Conservation (phyloP, 257 asterid species). For the Solanum chiquidenum region DNA sequence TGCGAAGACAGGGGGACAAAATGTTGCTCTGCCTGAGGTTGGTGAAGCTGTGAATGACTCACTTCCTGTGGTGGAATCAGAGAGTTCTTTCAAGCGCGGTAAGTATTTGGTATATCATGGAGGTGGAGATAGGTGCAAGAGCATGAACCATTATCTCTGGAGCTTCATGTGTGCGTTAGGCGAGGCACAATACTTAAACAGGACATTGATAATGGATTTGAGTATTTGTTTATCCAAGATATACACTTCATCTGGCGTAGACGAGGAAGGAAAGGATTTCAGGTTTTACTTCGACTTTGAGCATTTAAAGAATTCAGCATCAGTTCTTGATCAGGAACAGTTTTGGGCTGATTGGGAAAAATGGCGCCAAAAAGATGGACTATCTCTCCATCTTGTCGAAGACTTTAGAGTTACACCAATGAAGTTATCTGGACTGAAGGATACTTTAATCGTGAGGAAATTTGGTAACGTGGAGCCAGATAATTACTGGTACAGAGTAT, state of each 20-base stretch:
- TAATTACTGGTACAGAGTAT: slow-evolving; percentile 73
- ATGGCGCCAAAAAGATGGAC: slow-evolving; percentile 46
- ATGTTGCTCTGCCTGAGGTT: slow-evolving; percentile 46
- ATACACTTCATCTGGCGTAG: slow-evolving; percentile 52
- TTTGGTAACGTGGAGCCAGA: slow-evolving; percentile 71
- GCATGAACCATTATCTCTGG: slow-evolving; percentile 74
- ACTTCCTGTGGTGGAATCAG: slow-evolving; percentile 46
- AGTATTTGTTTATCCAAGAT: slow-evolving; percentile 61
- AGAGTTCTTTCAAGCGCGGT: slow-evolving; percentile 39
- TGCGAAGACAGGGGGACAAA: slow-evolving; percentile 16
- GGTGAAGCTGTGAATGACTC: slow-evolving; percentile 51
- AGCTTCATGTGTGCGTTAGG: slow-evolving; percentile 79
- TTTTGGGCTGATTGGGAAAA: slow-evolving; percentile 63
- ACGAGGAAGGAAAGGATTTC: slow-evolving; percentile 86
- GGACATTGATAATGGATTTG: slow-evolving; percentile 79
- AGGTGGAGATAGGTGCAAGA: slow-evolving; percentile 91
- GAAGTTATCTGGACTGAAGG: slow-evolving; percentile 42
- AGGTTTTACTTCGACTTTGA: slow-evolving; percentile 77
- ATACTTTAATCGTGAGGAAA: slow-evolving; percentile 56
- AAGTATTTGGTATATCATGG: slow-evolving; percentile 65
- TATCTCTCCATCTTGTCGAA: slow-evolving; percentile 62
- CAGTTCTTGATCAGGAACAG: slow-evolving; percentile 53
- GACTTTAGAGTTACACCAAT: slow-evolving; percentile 51
- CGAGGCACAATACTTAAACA: slow-evolving; percentile 81
- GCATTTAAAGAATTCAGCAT: slow-evolving; percentile 58